Conservation (phyloP, 2,329 filamentous ascomycete species). For the Cryoendolithus antarcticus region DNA sequence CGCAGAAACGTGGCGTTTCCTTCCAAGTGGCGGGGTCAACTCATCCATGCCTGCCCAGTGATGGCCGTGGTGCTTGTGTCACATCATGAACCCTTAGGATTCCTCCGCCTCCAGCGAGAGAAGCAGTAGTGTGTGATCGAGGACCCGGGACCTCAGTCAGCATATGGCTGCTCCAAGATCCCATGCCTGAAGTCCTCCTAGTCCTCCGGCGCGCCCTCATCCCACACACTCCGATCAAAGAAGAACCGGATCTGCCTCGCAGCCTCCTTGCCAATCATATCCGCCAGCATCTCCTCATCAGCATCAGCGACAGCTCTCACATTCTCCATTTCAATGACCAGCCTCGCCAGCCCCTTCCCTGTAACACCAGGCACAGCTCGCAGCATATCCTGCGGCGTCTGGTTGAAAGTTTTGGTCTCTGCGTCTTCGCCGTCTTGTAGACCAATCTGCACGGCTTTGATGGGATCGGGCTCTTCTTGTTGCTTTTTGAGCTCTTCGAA, state of each 20-base stretch:
- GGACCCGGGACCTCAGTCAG: no score
- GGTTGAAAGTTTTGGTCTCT: slow-evolving; percentile 60
- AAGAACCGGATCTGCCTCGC: slow-evolving; percentile 68
- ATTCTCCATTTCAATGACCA: slow-evolving; percentile 63
- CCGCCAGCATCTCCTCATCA: slow-evolving; percentile 57
- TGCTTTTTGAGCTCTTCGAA: slow-evolving; percentile 88
- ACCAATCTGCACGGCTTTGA: slow-evolving; percentile 72
- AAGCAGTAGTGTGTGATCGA: no score
- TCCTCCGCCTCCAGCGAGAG: no score
- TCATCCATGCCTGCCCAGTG: no score
- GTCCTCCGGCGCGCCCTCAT: slow-evolving; percentile 22
- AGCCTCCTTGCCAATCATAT: slow-evolving; percentile 64
- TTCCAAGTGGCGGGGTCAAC: no score
- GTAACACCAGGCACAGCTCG: slow-evolving; percentile 72
- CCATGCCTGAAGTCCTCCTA: background rate
- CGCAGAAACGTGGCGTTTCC: no score
- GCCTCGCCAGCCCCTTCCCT: slow-evolving; percentile 59
- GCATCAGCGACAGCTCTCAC: slow-evolving; percentile 79
- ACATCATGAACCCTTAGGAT: no score
- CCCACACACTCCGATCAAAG: slow-evolving; percentile 56
- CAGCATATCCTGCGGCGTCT: slow-evolving; percentile 83
- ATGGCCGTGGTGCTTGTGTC: no score
- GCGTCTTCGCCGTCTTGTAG: slow-evolving; percentile 47
- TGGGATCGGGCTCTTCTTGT: slow-evolving; percentile 79
- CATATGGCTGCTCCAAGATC: no score